Conservation (phyloP, 768 basidiomycete genomes). For the Trametes meyenii region DNA sequence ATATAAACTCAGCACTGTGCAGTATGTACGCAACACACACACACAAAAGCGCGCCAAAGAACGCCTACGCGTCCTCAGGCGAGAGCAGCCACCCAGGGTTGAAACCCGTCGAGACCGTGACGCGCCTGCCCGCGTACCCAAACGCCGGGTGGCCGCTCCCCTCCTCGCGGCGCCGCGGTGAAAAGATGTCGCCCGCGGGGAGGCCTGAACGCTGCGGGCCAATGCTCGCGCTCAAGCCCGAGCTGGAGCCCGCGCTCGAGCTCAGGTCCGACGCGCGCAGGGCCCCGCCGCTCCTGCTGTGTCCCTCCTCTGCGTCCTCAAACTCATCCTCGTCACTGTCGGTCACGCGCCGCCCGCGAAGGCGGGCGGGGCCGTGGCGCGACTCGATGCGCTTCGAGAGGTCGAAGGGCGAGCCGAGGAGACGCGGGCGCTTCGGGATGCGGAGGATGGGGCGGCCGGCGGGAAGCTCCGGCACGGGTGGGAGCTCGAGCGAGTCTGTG, state of each 20-base stretch:
- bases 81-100: conserved; percentile 13
- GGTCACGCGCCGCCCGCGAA: not conserved
- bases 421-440: conserved; percentile 27
- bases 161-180: conserved; percentile 6
- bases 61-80: conserved; percentile 7
- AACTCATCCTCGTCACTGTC: conserved; percentile 11
- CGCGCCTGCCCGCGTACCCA: not conserved
- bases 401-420: conserved; percentile 29
- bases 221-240: conserved; percentile 6
- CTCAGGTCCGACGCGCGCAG: conserved; percentile 13
- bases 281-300: not conserved
- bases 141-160: not conserved
- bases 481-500: conserved; percentile 9
- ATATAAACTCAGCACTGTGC: not conserved
- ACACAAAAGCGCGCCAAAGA: not conserved
- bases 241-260: conserved; percentile 13
- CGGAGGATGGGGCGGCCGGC: conserved; percentile 18
- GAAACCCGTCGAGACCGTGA: not conserved
- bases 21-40: not conserved
- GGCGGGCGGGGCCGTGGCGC: not conserved
- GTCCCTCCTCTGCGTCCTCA: conserved; percentile 1
- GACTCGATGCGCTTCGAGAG: conserved; percentile 19
- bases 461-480: not conserved
- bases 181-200: conserved; percentile 23
- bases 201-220: conserved; percentile 25